Base-by-base conservation (phyloP, 164 flowering plant species). In the Nelumbo lutea region DNA sequence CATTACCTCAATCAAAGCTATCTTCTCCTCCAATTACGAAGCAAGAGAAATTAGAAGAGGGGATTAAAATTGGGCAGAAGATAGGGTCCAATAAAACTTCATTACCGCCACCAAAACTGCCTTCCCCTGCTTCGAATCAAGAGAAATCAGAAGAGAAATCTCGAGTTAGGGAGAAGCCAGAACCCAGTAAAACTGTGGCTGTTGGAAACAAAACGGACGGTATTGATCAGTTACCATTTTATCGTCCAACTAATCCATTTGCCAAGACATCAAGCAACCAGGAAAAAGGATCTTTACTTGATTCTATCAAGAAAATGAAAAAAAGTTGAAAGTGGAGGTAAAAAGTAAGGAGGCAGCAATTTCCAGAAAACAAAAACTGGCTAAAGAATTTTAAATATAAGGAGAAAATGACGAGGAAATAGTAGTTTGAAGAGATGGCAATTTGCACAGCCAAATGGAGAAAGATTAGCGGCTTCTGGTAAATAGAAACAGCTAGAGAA, bases 301-400 rank as follows among this genome's bases (percentile, higher is more conserved):
- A 89, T 72, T 84, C 91, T 58, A 79, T 87, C 42, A 86, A 83
- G 82, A 87, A 85, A 71, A 79, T 77, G 83, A 82, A 78, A 74
- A n/a, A 75, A 76, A 27, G 75, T 44, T 38, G 68, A 73, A 10
- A 41, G 3, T 64, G 56, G 42, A 41, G 27, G 61, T 39, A 64
- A 55, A 64, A 62, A 42, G 39, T 4, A 11, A 3, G 43, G 14
- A 15, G 45, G 13, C 61, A 45, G 53, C 8, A 64, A 11, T 64
- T 45, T 2, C 53, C 53, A 4, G 3, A 44, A 47, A 38, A 38
- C 8, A 45, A 64, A 45, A 64, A 64, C 3, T 13, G 9, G 15
- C 50, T 27, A 27, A 27, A 27, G 27, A 27, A 27, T 27, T 0
- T 27, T 0, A 5, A 6, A 61, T 10, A 61, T 38, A 40, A 38